Percentiles rank a stretch among this genome's conserved stretches.
phyloP scores from a whole-genome alignment of 1,284 basidiomycete species.

The Athelia psychrophila region DNA sequence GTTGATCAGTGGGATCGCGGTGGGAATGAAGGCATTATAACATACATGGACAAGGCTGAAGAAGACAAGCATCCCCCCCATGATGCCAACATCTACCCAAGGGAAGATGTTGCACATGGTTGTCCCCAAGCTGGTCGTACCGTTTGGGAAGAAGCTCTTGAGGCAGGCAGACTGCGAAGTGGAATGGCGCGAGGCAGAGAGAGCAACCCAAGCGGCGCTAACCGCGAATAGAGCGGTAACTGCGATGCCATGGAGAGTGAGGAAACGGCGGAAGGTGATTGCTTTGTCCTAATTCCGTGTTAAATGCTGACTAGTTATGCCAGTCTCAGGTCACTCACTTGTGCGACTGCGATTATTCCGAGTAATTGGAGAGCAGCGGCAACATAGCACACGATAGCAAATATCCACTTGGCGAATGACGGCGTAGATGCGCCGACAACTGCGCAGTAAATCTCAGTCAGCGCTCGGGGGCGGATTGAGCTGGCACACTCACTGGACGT shows the following conservation, averaged over 20 bases:
- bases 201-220: slow-evolving; percentile 76
- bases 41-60: slow-evolving; percentile 72
- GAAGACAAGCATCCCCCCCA: slow-evolving; percentile 82
- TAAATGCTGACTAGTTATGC: too few relatives aligned
- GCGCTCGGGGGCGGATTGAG: slow-evolving; percentile 4
- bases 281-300: slow-evolving; percentile 63
- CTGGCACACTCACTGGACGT: slow-evolving; percentile 62
- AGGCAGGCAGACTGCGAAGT: slow-evolving; percentile 69
- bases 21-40: slow-evolving; percentile 8
- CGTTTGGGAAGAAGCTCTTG: slow-evolving; percentile 49
- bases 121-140: slow-evolving; percentile 17
- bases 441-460: slow-evolving; percentile 27
- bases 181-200: slow-evolving; percentile 74
- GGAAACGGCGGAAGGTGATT: slow-evolving; percentile 72
- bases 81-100: slow-evolving; percentile 90
- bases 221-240: slow-evolving; percentile 66
- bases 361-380: slow-evolving; percentile 71
- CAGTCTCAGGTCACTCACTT: slow-evolving; percentile 41
- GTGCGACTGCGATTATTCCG: slow-evolving; percentile 80
- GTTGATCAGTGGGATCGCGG: too few relatives aligned
- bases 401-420: slow-evolving; percentile 67
- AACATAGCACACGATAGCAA: slow-evolving; percentile 74
- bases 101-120: slow-evolving; percentile 84
- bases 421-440: slow-evolving; percentile 86
- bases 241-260: slow-evolving; percentile 62